Evolutionary conservation across 495 filamentous ascomycete species (phyloP), one percentile per base, ranked within the genome.

Genomic region (Tetracladium marchalianum): DNA sequence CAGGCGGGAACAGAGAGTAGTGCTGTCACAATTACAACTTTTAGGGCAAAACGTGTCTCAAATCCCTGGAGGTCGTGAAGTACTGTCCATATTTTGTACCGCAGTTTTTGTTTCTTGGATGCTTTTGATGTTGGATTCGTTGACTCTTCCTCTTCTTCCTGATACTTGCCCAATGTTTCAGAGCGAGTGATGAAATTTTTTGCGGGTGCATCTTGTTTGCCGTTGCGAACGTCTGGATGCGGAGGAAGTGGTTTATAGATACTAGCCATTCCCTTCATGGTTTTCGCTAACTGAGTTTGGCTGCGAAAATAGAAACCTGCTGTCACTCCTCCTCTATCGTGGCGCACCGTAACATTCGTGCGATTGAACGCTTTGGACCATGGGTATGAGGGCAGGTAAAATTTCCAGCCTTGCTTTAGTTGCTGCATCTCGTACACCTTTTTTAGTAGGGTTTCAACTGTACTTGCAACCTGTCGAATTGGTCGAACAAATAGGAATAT

Each of bases 251-350:
- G 45, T 49, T 54, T 45, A 55, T 59, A 53, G 3, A 53, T 38
- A 48, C 47, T 58, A 19, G 55, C 49, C 51, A 58, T 55, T n/a
- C 53, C 62, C 57, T 65, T 63, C 46, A 63, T 63, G 35, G 38
- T 58, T 32, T 55, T 54, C 15, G 67, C 57, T 42, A 76, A 59
- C 53, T 75, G 59, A 44, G 59, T 47, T 42, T 75, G 65, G 56
- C 64, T 76, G 24, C 63, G 69, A 42, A 71, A 80, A 53, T 74
- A 78, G 39, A 67, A 75, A 13, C 63, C 65, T 6, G 67, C 70
- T 24, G 75, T 76, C 11, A 76, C 60, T 6, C 76, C 76, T 31
- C 76, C 76, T 45, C 76, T 63, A 51, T 80, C 75, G 55, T 78
- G 75, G 11, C 70, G 62, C 18, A 78, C 75, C 47, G 77, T 74